Evolutionary conservation across 2,329 filamentous ascomycete genomes (phyloP).

Genomic region (Teratosphaeria gauchensis): DNA sequence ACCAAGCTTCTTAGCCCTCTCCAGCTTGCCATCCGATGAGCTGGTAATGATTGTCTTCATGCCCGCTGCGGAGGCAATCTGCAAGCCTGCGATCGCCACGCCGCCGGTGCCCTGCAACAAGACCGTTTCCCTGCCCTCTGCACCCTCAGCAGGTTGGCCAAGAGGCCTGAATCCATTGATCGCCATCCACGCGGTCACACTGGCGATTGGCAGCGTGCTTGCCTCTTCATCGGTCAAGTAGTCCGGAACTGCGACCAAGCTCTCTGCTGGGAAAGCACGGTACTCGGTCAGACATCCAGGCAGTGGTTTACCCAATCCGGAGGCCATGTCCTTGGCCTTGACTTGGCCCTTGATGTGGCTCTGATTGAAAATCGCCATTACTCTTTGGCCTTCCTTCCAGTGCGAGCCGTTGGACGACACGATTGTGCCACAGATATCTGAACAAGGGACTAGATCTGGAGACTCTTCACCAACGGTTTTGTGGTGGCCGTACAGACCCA

Average conservation of each 20-base stretch:
- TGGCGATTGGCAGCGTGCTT: constrained; percentile 50
- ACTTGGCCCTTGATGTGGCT: constrained; percentile 51
- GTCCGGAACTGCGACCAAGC: constrained; percentile 46
- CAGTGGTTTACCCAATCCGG: constrained; percentile 52
- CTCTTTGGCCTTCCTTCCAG: constrained; percentile 53
- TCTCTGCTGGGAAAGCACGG: constrained; percentile 48
- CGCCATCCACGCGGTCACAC: constrained; percentile 57
- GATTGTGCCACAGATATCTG: constrained; percentile 60
- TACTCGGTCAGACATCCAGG: constrained; percentile 50
- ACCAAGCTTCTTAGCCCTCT: constrained; percentile 45
- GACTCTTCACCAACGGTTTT: constrained; percentile 35
- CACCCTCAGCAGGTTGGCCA: constrained; percentile 38
- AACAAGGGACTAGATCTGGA: constrained; percentile 51
- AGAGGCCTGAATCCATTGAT: constrained; percentile 51
- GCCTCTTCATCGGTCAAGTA: constrained; percentile 53
- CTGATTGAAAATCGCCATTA: constrained; percentile 54
- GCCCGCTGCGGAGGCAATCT: constrained; percentile 34
- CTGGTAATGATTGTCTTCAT: constrained; percentile 49
- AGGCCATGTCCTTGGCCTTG: constrained; percentile 43
- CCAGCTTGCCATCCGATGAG: constrained; percentile 45
- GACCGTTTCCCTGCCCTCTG: constrained; percentile 12
- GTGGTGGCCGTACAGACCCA: constrained; percentile 59
- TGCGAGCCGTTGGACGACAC: constrained; percentile 38
- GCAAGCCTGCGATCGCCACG: constrained; percentile 31
- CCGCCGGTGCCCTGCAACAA: constrained; percentile 38